Base-by-base conservation (phyloP, 768 basidiomycete species). In the Bullera alba region DNA sequence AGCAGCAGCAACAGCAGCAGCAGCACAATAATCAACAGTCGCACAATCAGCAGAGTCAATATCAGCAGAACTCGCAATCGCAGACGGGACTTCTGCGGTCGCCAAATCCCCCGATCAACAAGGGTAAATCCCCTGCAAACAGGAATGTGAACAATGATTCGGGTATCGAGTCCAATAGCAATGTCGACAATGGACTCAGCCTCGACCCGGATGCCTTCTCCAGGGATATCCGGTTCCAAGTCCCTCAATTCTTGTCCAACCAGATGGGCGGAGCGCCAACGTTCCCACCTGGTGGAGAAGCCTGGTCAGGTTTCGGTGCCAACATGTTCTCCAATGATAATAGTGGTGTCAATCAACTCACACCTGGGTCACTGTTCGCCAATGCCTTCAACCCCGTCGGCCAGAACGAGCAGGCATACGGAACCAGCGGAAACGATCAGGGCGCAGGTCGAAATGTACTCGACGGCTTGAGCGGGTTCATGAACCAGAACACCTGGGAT, bases 121-220 rank as follows among this genome's bases (percentile, higher is more conserved):
- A n/a, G n/a, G n/a, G n/a, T n/a, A n/a, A n/a, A n/a, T n/a, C n/a
- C n/a, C n/a, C n/a, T n/a, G n/a, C n/a, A n/a, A n/a, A n/a, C n/a
- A n/a, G n/a, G n/a, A n/a, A n/a, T n/a, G n/a, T n/a, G n/a, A 48
- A 7, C 12, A 39, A 21, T 14, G 12, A 39, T 21, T 10, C 7
- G 8, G 19, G 8, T 21, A 39, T 39, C 37, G 7, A 21, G 37
- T 35, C 37, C n/a, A 22, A 35, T 19, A 32, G 27, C 41, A 49
- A 50, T 32, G 10, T 29, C 41, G 46, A 52, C 42, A 50, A 61
- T 27, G 62, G 58, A 16, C 46, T 64, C 35, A 48, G 54, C 7
- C 57, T 71, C n/a, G 70, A 71, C 46, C 70, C 70, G 4, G 53
- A 63, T 22, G 70, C 70, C 2, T 72, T 72, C 56, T 62, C 65